A percentile compares a stretch with the other conserved stretches of the same genome.
Conservation (phyloP, 495 filamentous ascomycete genomes). For the Penicillium bialowiezense region DNA sequence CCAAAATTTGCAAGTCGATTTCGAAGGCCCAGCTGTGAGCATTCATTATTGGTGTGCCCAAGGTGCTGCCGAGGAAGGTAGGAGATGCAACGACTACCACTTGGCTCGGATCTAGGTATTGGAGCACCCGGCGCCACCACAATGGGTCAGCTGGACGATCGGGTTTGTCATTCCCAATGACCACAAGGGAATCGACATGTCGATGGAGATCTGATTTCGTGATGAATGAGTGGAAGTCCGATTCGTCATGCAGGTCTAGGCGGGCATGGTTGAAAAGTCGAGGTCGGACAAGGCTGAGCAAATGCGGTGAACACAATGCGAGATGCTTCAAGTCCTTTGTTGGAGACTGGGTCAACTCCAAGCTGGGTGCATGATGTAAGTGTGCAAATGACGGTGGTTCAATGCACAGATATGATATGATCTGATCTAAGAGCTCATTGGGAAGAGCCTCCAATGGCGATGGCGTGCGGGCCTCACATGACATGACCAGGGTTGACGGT, state of each 20-base stretch:
- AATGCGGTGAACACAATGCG: slow-evolving; percentile 21
- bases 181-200: slow-evolving; percentile 35
- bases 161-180: slow-evolving; percentile 8
- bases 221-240: slow-evolving; percentile 29
- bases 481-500: slow-evolving; percentile 4
- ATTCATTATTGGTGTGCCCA: slow-evolving; percentile 28
- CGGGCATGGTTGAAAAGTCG: slow-evolving; percentile 34
- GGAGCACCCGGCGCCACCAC: slow-evolving; percentile 35
- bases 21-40: slow-evolving; percentile 42
- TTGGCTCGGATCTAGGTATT: slow-evolving; percentile 26
- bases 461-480: slow-evolving; percentile 3
- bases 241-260: slow-evolving; percentile 27
- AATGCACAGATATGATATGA: slow-evolving; percentile 28
- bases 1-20: slow-evolving; percentile 32
- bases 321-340: slow-evolving; percentile 34
- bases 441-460: slow-evolving; percentile 27
- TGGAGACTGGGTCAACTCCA: slow-evolving; percentile 17
- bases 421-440: slow-evolving; percentile 42
- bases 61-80: slow-evolving; percentile 26
- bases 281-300: slow-evolving; percentile 30
- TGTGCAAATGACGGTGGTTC: slow-evolving; percentile 27
- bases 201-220: slow-evolving; percentile 18
- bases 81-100: slow-evolving; percentile 38
- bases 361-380: slow-evolving; percentile 25
- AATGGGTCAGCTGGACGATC: slow-evolving; percentile 15